Base-by-base conservation (phyloP, 768 basidiomycete species). In the Termitomyces sp. region DNA sequence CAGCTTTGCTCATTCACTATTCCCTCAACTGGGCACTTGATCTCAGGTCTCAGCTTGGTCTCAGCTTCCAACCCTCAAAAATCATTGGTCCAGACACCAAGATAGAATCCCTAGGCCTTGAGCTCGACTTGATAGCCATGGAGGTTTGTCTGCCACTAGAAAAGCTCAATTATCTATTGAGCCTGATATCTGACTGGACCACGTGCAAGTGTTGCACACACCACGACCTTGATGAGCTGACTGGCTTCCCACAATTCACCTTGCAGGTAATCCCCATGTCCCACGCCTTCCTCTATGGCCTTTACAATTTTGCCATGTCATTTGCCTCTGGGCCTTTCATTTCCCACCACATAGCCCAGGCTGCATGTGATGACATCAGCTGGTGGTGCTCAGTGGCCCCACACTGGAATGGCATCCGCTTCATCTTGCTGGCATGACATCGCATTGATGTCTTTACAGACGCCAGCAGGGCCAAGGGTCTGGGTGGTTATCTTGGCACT, bases 141-240 rank as follows among this genome's bases (percentile, higher is more conserved):
- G 12, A 49, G 8, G 29, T 32, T 1, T 2, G 10, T 2, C 48
- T 49, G 0, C 29, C 48, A 0, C 14, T 0, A 3, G 31, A 31
- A 1, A 49, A 49, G 29, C 48, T 49, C 3, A 1, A 12, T 3
- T 48, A 14, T 5, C 11, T 48, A 2, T 5, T 0, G 2, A 11
- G 5, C 4, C 7, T 47, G 4, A 10, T 25, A 1, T 10, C 20
- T 0, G 1, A 0, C 4, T 47, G 20, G 46, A 1, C 0, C 1
- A 31, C 0, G 1, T 3, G 11, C 25, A 12, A 12, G 11, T 11
- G 1, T 14, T 47, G 46, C 12, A 47, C 25, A 1, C 0, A 1
- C 0, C 4, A 12, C 4, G 1, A 29, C 25, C 3, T 48, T 8
- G 7, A 49, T 1, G 6, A 49, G 3, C 14, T 49, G 3, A 49